These are phyloP conservation scores for Malassezia sympodialis DNA, from an alignment of 1,284 basidiomycete genomes.

Conservation along the genomic window DNA sequence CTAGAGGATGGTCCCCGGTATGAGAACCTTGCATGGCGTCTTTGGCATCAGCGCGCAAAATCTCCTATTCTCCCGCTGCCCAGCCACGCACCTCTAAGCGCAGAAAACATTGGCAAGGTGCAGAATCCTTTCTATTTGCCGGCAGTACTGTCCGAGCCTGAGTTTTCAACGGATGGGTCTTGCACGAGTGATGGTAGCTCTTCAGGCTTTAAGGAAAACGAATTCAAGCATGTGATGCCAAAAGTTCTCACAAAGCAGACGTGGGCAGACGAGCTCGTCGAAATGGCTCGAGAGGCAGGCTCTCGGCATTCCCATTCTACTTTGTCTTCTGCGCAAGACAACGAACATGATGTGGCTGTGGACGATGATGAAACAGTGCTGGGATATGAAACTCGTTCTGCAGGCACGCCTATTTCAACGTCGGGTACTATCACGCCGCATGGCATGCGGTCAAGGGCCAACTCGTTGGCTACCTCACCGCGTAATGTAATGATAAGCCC, in stretches of 20 bases:
- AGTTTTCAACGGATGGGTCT: constrained; percentile 17
- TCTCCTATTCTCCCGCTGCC: neutral
- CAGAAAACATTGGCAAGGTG: neutral
- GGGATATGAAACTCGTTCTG: neutral
- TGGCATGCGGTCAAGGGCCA: constrained; percentile 6
- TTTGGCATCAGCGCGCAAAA: constrained; percentile 62
- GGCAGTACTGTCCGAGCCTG: constrained; percentile 12
- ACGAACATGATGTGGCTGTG: neutral
- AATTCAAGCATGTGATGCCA: constrained; percentile 3
- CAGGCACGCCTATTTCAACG: constrained; percentile 3
- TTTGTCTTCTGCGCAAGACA: neutral
- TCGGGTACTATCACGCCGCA: constrained; percentile 6
- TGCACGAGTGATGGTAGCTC: constrained; percentile 7
- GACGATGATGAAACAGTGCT: constrained; percentile 1
- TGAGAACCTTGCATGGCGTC: constrained; percentile 74
- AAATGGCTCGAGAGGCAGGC: neutral
- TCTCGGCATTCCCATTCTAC: neutral
- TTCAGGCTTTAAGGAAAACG: neutral
- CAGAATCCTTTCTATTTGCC: neutral
- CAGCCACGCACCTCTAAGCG: neutral
- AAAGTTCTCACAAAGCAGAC: neutral
- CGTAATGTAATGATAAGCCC: neutral
- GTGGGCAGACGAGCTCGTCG: neutral
- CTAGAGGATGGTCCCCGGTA: constrained; percentile 65
- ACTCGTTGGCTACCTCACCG: neutral